These are phyloP conservation scores for Calonectria hawksworthii DNA, from an alignment of 2,329 filamentous ascomycete genomes.

Conservation along the genomic window DNA sequence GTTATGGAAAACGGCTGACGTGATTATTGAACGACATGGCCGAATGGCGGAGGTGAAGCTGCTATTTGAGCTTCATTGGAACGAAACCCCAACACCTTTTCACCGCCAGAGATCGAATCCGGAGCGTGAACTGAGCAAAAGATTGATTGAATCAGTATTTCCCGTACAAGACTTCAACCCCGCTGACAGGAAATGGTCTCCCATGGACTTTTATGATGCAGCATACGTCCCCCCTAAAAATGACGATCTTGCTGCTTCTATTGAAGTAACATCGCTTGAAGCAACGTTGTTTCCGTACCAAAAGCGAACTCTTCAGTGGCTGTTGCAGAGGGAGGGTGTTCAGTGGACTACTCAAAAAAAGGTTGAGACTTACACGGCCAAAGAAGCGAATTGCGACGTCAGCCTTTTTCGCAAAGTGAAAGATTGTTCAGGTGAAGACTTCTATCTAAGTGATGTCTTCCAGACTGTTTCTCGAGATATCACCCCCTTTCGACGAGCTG, in stretches of 20 bases:
- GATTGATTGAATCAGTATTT: conserved; percentile 55
- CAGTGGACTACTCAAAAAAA: conserved; percentile 54
- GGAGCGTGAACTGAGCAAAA: conserved; percentile 44
- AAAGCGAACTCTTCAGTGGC: conserved; percentile 77
- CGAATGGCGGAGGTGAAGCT: conserved; percentile 49
- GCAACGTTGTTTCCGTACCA: conserved; percentile 80
- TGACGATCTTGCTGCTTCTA: conserved; percentile 53
- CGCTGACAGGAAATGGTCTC: conserved; percentile 53
- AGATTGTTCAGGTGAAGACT: conserved; percentile 53
- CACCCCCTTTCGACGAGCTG: conserved; percentile 56
- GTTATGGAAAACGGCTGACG: conserved; percentile 52
- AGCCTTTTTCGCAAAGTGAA: conserved; percentile 50
- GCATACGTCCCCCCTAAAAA: conserved; percentile 71
- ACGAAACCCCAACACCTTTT: conserved; percentile 52
- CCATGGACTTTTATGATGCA: conserved; percentile 77
- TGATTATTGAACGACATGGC: conserved; percentile 48
- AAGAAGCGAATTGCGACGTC: conserved; percentile 22
- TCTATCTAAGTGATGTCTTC: conserved; percentile 74
- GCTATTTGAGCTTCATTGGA: conserved; percentile 58
- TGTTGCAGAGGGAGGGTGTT: conserved; percentile 76
- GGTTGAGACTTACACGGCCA: conserved; percentile 35
- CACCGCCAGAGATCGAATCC: conserved; percentile 19
- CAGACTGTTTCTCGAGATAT: conserved; percentile 69
- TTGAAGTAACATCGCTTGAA: conserved; percentile 60
- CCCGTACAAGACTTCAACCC: conserved; percentile 21